phyloP scores from a whole-genome alignment of 2,329 filamentous ascomycete species.

The Phialocephala subalpina region DNA sequence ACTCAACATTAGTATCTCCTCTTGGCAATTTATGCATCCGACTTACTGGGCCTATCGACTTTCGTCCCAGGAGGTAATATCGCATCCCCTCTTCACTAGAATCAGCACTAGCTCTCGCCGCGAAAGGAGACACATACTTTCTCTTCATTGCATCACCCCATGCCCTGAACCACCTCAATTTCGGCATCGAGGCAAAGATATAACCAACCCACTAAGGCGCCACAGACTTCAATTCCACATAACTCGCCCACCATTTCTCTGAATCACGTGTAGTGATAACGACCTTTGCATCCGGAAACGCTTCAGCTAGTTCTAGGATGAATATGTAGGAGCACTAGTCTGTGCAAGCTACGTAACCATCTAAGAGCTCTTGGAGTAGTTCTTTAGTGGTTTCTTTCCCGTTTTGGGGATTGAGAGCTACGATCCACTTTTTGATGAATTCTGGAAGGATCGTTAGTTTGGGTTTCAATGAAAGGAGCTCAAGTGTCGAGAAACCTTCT shows the following conservation, averaged over 20 bases:
- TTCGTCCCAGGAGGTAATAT: slow-evolving; percentile 15
- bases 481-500: slow-evolving; percentile 24
- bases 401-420: slow-evolving; percentile 4
- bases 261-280: slow-evolving; percentile 18
- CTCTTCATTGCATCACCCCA: slow-evolving; percentile 18
- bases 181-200: slow-evolving; percentile 27
- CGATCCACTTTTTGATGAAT: slow-evolving; percentile 29
- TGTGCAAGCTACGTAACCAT: slow-evolving; percentile 42
- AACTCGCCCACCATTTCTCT: slow-evolving; percentile 17
- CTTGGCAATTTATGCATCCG: neutral
- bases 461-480: too few species aligned
- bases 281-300: slow-evolving; percentile 20
- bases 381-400: slow-evolving; percentile 6
- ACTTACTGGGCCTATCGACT: slow-evolving; percentile 21
- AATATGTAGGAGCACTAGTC: slow-evolving; percentile 39
- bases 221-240: slow-evolving; percentile 16
- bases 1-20: neutral
- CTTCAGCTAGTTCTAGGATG: slow-evolving; percentile 30
- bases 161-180: slow-evolving; percentile 25
- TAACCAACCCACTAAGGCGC: slow-evolving; percentile 20
- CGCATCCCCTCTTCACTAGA: slow-evolving; percentile 13
- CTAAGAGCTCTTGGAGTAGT: slow-evolving; percentile 17
- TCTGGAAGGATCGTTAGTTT: slow-evolving; percentile 12
- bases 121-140: slow-evolving; percentile 7
- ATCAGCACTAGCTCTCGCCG: neutral